Conservation (phyloP, 495 filamentous ascomycete species). For the Hypoxylon cercidicola region DNA sequence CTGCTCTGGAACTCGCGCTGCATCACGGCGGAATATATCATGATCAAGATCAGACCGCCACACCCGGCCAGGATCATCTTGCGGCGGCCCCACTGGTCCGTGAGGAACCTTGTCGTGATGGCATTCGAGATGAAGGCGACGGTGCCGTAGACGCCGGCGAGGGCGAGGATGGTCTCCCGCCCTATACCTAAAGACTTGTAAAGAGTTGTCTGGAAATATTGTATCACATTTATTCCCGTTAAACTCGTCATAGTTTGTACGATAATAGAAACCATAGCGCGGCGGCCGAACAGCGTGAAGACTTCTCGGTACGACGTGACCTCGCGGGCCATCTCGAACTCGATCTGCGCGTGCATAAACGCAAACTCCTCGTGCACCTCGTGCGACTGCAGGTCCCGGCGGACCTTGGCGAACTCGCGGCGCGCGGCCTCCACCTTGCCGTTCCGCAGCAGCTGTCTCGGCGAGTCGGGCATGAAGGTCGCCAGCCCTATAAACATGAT, state of each 20-base stretch:
- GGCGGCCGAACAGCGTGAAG: slow-evolving; percentile 61
- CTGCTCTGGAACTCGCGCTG: slow-evolving; percentile 66
- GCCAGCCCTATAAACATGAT: slow-evolving; percentile 65
- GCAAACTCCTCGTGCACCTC: slow-evolving; percentile 65
- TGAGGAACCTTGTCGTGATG: slow-evolving; percentile 63
- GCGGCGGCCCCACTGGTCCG: slow-evolving; percentile 69
- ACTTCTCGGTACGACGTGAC: slow-evolving; percentile 64
- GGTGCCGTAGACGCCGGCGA: slow-evolving; percentile 67
- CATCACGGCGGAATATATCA: slow-evolving; percentile 70
- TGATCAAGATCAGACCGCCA: slow-evolving; percentile 60
- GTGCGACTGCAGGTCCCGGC: slow-evolving; percentile 57
- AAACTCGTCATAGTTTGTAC: slow-evolving; percentile 69
- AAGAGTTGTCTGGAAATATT: slow-evolving; percentile 52
- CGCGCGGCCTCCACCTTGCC: slow-evolving; percentile 63
- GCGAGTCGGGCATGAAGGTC: slow-evolving; percentile 70
- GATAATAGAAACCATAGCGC: slow-evolving; percentile 64
- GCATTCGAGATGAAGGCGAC: slow-evolving; percentile 63
- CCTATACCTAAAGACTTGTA: slow-evolving; percentile 67
- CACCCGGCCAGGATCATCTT: slow-evolving; percentile 67
- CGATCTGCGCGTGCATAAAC: slow-evolving; percentile 66
- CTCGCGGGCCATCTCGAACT: slow-evolving; percentile 69
- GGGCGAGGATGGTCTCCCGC: slow-evolving; percentile 60
- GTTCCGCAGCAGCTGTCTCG: slow-evolving; percentile 64
- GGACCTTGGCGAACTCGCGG: slow-evolving; percentile 60
- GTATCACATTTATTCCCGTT: slow-evolving; percentile 67